Base-by-base conservation (phyloP, 1,284 basidiomycete genomes). In the Pyrrhoderma lamaoense region DNA sequence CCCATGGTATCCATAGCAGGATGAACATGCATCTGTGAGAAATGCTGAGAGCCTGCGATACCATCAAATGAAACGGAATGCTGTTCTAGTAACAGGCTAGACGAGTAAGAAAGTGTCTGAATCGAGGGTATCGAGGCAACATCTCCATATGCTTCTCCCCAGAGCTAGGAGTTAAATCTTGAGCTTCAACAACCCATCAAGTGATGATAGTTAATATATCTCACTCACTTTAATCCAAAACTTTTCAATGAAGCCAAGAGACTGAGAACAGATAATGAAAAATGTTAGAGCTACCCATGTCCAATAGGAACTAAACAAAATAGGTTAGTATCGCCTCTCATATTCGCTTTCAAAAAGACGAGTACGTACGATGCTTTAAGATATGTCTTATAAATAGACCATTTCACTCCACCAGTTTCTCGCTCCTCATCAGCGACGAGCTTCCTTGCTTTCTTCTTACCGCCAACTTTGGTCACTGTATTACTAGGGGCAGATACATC, bases 351-450 rank as follows among this genome's bases (percentile, higher is more conserved):
- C 31, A 19, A 51, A 31, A 18, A 22, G 49, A 56, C 19, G 38
- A 18, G 37, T 1, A 62, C 62, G 56, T 53, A 82, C 79, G 81
- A 83, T 39, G 82, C 82, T 59, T 76, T 73, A 53, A 93, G 70
- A 63, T 92, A 92, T 11, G 79, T 82, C 56, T 82, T 80, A 64
- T 93, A 93, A 42, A 90, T 82, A 1, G 66, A 63, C 83, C 84
- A 87, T 61, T 89, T 88, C 34, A 93, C 89, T 47, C 79, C 76
- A 2, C 89, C 89, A 1, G 75, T 72, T 39, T 85, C 81, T 18
- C 89, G 70, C 58, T 83, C 80, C 62, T 88, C 85, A 47, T 83
- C 83, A 54, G 81, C 76, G 8, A 87, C 66, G 5, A 87, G 68
- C 59, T 83, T 84, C 51, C 80, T 68, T 0, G 82, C 75, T 65